Conservation (phyloP, 2,329 filamentous ascomycete species). For the Aspergillus sp. region DNA sequence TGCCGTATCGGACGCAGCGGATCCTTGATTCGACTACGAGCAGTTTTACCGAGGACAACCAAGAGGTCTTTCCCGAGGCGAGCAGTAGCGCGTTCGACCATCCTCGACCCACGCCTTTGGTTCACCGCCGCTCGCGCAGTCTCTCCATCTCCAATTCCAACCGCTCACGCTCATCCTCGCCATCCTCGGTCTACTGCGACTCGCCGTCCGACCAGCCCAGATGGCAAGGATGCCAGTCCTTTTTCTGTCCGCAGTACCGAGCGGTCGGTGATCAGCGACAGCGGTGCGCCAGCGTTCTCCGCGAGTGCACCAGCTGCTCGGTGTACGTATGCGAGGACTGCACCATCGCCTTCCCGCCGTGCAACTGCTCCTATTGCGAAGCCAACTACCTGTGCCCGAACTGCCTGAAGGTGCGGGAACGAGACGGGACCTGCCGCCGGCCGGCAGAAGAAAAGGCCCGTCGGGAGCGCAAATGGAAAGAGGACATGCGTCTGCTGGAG, state of each 20-base stretch:
- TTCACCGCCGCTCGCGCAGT: constrained; percentile 37
- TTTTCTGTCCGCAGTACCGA: constrained; percentile 49
- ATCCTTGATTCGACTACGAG: constrained; percentile 34
- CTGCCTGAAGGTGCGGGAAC: constrained; percentile 42
- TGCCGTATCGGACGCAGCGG: constrained; percentile 35
- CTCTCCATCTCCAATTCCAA: constrained; percentile 44
- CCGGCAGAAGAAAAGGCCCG: constrained; percentile 41
- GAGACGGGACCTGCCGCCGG: constrained; percentile 43
- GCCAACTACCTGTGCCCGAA: constrained; percentile 48
- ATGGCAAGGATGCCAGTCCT: constrained; percentile 52
- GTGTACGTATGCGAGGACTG: constrained; percentile 51
- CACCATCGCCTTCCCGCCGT: constrained; percentile 41
- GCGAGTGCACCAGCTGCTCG: constrained; percentile 49
- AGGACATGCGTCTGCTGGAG: constrained; percentile 43
- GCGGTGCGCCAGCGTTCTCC: constrained; percentile 45
- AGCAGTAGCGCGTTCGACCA: constrained; percentile 18
- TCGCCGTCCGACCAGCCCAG: constrained; percentile 37
- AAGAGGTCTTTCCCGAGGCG: constrained; percentile 29
- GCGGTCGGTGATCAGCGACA: constrained; percentile 48
- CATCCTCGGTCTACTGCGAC: constrained; percentile 40
- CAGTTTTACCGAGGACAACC: constrained; percentile 38
- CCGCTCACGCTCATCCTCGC: constrained; percentile 43
- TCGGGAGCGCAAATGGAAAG: constrained; percentile 43
- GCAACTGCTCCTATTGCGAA: constrained; percentile 47
- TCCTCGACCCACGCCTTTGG: constrained; percentile 15